Conservation (phyloP, 306 rosid species). For the Citrullus mucosospermus region DNA sequence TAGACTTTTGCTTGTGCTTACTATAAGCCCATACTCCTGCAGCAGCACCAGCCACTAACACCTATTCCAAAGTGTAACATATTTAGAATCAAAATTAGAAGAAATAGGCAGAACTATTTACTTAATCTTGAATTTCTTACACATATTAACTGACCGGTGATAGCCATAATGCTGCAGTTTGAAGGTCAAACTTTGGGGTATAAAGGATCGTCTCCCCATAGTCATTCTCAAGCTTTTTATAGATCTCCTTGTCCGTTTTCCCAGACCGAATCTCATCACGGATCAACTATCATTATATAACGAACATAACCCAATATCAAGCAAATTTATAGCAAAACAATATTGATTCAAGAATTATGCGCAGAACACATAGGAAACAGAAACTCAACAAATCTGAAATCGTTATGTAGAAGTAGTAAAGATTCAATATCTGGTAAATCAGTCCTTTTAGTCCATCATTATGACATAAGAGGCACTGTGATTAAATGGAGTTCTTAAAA, state of each 20-base stretch:
- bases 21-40: slow-evolving; percentile 68
- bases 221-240: slow-evolving; percentile 63
- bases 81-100: neutral
- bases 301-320: slow-evolving; percentile 6
- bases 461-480: neutral
- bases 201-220: slow-evolving; percentile 74
- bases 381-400: neutral
- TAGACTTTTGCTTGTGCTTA: slow-evolving; percentile 50
- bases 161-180: slow-evolving; percentile 75
- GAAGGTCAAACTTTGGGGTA: slow-evolving; percentile 80
- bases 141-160: slow-evolving; percentile 44
- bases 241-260: slow-evolving; percentile 69
- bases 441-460: neutral
- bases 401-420: neutral
- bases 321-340: neutral
- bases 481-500: neutral
- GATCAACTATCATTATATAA: slow-evolving; percentile 44
- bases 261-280: slow-evolving; percentile 80
- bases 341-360: neutral
- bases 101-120: neutral
- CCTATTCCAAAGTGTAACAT: slow-evolving; percentile 15
- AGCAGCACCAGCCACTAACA: slow-evolving; percentile 42
- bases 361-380: neutral
- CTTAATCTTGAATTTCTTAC: neutral
- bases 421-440: neutral